Evolutionary conservation across 352 stramenopile species (phyloP).

Genomic region (Phytopythium delawarense): DNA sequence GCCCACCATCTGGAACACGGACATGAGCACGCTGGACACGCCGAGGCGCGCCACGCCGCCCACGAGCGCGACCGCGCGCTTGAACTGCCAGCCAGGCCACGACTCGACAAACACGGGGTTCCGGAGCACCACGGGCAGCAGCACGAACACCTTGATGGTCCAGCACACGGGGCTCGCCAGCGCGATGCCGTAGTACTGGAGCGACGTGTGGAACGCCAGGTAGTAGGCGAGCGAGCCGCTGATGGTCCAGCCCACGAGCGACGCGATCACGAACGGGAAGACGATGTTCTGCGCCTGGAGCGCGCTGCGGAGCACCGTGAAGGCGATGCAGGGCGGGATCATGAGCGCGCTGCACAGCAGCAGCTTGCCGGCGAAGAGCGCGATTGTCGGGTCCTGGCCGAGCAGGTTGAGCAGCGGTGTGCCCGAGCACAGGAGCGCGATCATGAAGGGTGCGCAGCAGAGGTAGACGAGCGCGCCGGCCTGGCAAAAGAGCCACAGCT

Average conservation of each 20-base stretch:
- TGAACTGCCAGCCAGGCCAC: constrained; percentile 53
- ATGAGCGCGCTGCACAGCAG: constrained; percentile 31
- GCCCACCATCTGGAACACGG: constrained; percentile 39
- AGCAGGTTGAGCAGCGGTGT: constrained; percentile 40
- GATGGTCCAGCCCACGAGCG: constrained; percentile 32
- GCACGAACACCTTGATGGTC: constrained; percentile 36
- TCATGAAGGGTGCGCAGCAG: constrained; percentile 31
- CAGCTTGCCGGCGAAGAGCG: constrained; percentile 32
- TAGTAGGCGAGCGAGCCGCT: constrained; percentile 42
- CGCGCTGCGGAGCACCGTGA: constrained; percentile 44
- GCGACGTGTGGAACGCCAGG: constrained; percentile 45
- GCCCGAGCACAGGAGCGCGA: constrained; percentile 34
- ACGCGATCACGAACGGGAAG: constrained; percentile 37
- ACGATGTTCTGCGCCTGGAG: constrained; percentile 70
- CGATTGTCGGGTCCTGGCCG: constrained; percentile 48
- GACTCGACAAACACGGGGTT: constrained; percentile 48
- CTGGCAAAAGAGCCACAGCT: constrained; percentile 66
- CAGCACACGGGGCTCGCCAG: constrained; percentile 44
- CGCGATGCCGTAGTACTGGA: constrained; percentile 54
- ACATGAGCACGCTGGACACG: constrained; percentile 45
- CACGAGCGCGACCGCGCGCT: constrained; percentile 30
- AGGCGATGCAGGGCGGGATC: constrained; percentile 43
- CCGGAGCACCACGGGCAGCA: constrained; percentile 43
- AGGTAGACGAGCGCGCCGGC: constrained; percentile 47
- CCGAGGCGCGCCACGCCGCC: constrained; percentile 33